phyloP scores from a whole-genome alignment of 805 yeast species.

The Schwanniomyces occidentalis region DNA sequence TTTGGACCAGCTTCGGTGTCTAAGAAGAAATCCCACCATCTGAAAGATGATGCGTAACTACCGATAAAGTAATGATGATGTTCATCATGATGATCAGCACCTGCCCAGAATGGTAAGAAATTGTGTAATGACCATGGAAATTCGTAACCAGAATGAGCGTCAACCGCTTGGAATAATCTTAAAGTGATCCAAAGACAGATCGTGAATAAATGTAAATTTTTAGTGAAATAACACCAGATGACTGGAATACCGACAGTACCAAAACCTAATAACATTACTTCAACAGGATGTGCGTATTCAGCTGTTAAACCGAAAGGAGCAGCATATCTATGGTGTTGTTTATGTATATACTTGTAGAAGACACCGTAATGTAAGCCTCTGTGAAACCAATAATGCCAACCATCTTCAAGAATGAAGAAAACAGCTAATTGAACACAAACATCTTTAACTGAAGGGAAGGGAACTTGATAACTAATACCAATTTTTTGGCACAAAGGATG shows the following conservation, averaged over 20 bases:
- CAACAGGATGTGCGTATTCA: slow-evolving; percentile 96
- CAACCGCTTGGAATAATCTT: slow-evolving; percentile 94
- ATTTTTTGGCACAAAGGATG: slow-evolving; percentile 85
- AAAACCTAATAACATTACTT: slow-evolving; percentile 84
- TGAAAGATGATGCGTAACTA: slow-evolving; percentile 89
- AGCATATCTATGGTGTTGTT: slow-evolving; percentile 96
- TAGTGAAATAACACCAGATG: slow-evolving; percentile 72
- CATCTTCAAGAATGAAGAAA: slow-evolving; percentile 85
- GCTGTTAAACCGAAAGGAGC: slow-evolving; percentile 98
- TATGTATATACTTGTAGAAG: slow-evolving; percentile 91
- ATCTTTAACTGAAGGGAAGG: slow-evolving; percentile 71
- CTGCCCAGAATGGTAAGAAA: slow-evolving; percentile 95
- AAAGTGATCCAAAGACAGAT: slow-evolving; percentile 83
- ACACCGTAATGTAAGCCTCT: slow-evolving; percentile 85
- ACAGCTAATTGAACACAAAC: slow-evolving; percentile 67
- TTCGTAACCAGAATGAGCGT: slow-evolving; percentile 96
- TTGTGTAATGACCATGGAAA: slow-evolving; percentile 96
- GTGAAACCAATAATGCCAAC: slow-evolving; percentile 98
- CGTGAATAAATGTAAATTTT: slow-evolving; percentile 84
- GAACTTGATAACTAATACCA: slow-evolving; percentile 77
- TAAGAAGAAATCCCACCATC: slow-evolving; percentile 91
- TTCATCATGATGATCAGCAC: slow-evolving; percentile 97
- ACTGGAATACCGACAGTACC: slow-evolving; percentile 98
- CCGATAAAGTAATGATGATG: slow-evolving; percentile 97
- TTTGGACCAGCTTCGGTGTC: slow-evolving; percentile 89